Conservation (phyloP, 768 basidiomycete species). For the Calocera cornea region DNA sequence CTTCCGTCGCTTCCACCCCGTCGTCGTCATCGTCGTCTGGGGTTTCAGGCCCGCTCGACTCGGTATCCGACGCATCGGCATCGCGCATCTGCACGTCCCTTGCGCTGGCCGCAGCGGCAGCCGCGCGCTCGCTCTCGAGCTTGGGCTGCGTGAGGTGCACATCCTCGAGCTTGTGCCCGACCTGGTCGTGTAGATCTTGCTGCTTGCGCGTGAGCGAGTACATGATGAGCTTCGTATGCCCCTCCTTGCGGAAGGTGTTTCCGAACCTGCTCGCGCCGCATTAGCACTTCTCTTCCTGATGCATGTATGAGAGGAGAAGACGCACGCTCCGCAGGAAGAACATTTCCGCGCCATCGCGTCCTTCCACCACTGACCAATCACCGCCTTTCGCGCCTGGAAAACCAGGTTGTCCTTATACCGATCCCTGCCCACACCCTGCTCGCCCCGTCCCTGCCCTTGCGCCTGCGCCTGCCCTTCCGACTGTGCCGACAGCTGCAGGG, state of each 20-base stretch:
- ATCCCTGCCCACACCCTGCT: constrained; percentile 47
- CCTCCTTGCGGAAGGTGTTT: constrained; percentile 89
- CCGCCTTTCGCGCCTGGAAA: constrained; percentile 70
- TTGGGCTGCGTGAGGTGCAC: constrained; percentile 44
- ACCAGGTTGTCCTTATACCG: constrained; percentile 80
- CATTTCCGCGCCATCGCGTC: constrained; percentile 57
- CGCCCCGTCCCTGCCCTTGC: too few species aligned
- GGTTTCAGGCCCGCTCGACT: constrained; percentile 34
- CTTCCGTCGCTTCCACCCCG: constrained; percentile 25
- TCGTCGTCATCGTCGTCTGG: constrained; percentile 40
- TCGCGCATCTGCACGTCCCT: constrained; percentile 39
- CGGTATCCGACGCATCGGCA: constrained; percentile 21
- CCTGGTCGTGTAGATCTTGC: constrained; percentile 42
- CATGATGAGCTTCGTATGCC: constrained; percentile 86
- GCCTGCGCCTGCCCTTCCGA: too few species aligned
- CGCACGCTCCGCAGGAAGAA: constrained; percentile 65
- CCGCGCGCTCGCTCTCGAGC: constrained; percentile 23
- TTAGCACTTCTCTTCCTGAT: neutral
- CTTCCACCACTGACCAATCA: constrained; percentile 72
- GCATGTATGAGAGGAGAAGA: constrained; percentile 16
- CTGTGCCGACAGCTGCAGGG: constrained; percentile 28
- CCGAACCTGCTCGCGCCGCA: constrained; percentile 22
- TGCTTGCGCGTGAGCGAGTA: constrained; percentile 75
- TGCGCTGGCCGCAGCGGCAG: constrained; percentile 20
- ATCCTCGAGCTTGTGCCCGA: constrained; percentile 55